Conservation (phyloP, 805 yeast genomes). For the Candida peoriensis region DNA sequence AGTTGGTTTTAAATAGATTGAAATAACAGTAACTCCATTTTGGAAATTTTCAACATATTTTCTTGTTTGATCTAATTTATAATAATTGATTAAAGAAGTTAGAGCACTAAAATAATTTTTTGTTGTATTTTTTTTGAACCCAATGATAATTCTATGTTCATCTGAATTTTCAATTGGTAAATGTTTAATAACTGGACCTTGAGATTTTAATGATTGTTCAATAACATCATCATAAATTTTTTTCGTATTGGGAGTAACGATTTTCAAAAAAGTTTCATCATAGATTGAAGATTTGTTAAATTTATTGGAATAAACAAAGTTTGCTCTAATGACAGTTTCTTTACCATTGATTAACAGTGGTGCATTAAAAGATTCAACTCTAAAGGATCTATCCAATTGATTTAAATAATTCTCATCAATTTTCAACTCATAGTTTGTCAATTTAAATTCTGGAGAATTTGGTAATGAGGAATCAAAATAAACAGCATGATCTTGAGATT, state of each 20-base stretch:
- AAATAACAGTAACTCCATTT: slow-evolving; percentile 80
- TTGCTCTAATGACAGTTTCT: slow-evolving; percentile 50
- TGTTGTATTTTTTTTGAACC: slow-evolving; percentile 78
- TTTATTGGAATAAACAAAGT: slow-evolving; percentile 76
- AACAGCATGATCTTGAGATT: slow-evolving; percentile 81
- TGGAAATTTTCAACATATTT: slow-evolving; percentile 93
- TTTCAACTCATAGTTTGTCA: slow-evolving; percentile 59
- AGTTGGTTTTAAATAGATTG: slow-evolving; percentile 72
- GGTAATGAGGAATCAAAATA: slow-evolving; percentile 73
- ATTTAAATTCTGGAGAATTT: slow-evolving; percentile 36
- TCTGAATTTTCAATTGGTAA: slow-evolving; percentile 72
- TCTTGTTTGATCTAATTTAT: slow-evolving; percentile 77
- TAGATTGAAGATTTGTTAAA: slow-evolving; percentile 54
- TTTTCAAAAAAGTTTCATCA: slow-evolving; percentile 71
- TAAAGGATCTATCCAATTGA: slow-evolving; percentile 43
- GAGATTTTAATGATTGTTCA: slow-evolving; percentile 59
- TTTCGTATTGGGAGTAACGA: slow-evolving; percentile 78
- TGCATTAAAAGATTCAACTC: slow-evolving; percentile 78
- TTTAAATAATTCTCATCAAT: slow-evolving; percentile 83
- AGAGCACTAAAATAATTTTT: slow-evolving; percentile 85
- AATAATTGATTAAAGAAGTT: slow-evolving; percentile 81
- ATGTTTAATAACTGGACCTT: slow-evolving; percentile 92
- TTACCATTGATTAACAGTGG: slow-evolving; percentile 36
- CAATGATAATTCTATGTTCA: slow-evolving; percentile 85
- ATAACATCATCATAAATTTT: slow-evolving; percentile 69